These are phyloP conservation scores for Trypethelium eluteriae DNA, from an alignment of 495 filamentous ascomycete genomes.

Conservation along the genomic window DNA sequence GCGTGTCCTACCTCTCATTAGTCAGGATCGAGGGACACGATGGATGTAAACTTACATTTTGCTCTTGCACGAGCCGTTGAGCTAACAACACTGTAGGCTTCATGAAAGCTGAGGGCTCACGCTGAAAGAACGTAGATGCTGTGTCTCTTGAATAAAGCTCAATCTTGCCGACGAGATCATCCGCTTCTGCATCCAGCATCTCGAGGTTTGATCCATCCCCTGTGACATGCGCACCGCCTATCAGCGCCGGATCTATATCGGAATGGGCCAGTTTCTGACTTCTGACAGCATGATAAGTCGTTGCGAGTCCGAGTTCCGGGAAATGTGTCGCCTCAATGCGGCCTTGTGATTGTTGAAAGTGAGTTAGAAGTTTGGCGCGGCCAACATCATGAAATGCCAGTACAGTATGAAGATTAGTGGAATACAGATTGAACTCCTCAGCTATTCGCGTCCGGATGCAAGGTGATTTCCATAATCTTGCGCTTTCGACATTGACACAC, in stretches of 20 bases:
- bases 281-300: background rate
- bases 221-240: background rate
- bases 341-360: conserved; percentile 50
- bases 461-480: conserved; percentile 70
- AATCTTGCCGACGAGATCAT: conserved; percentile 59
- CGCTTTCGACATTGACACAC: conserved; percentile 69
- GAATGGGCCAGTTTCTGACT: background rate
- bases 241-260: background rate
- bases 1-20: conserved; percentile 13
- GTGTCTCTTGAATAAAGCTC: conserved; percentile 64
- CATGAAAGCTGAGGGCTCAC: conserved; percentile 62
- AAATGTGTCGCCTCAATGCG: conserved; percentile 65
- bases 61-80: conserved; percentile 44
- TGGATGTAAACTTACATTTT: conserved; percentile 39
- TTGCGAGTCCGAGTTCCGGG: conserved; percentile 24
- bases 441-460: conserved; percentile 70
- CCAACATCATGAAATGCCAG: conserved; percentile 60
- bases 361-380: conserved; percentile 48
- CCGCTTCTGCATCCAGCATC: conserved; percentile 43
- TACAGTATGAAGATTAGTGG: conserved; percentile 59
- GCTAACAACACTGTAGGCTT: conserved; percentile 57
- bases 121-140: conserved; percentile 52
- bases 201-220: background rate
- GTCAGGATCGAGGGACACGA: background rate
- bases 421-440: conserved; percentile 65